Conservation (phyloP, 495 filamentous ascomycete species). For the Bacidia gigantensis region DNA sequence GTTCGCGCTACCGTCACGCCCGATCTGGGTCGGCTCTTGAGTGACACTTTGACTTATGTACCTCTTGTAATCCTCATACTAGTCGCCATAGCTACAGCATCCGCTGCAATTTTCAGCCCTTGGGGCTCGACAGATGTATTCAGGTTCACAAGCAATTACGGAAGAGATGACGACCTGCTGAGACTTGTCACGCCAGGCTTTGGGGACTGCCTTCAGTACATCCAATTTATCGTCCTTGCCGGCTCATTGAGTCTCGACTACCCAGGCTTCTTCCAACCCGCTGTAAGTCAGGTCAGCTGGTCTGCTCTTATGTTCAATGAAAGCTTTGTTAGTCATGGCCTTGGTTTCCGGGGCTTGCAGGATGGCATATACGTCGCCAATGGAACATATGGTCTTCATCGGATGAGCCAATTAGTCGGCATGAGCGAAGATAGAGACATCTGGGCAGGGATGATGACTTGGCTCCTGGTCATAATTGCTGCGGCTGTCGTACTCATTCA, state of each 20-base stretch:
- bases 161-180: constrained; percentile 81
- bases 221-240: constrained; percentile 83
- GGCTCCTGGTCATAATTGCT: constrained; percentile 61
- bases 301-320: constrained; percentile 84
- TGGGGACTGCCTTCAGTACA: constrained; percentile 91
- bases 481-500: constrained; percentile 59
- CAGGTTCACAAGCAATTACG: constrained; percentile 91
- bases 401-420: constrained; percentile 70
- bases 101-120: constrained; percentile 77
- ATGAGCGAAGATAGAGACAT: constrained; percentile 64
- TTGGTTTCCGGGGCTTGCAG: constrained; percentile 46
- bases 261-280: constrained; percentile 88
- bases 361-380: constrained; percentile 72
- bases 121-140: constrained; percentile 87
- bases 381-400: constrained; percentile 65
- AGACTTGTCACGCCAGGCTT: constrained; percentile 92
- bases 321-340: constrained; percentile 60
- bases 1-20: constrained; percentile 71
- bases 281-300: constrained; percentile 76
- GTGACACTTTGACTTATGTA: constrained; percentile 57
- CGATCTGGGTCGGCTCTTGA: constrained; percentile 50
- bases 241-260: constrained; percentile 77
- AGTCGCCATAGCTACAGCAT: constrained; percentile 66
- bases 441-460: constrained; percentile 85
- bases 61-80: constrained; percentile 65